Evolutionary conservation across 2,329 filamentous ascomycete species (phyloP), one percentile per base, ranked within the genome.

Genomic region (Clonostachys chloroleuca): DNA sequence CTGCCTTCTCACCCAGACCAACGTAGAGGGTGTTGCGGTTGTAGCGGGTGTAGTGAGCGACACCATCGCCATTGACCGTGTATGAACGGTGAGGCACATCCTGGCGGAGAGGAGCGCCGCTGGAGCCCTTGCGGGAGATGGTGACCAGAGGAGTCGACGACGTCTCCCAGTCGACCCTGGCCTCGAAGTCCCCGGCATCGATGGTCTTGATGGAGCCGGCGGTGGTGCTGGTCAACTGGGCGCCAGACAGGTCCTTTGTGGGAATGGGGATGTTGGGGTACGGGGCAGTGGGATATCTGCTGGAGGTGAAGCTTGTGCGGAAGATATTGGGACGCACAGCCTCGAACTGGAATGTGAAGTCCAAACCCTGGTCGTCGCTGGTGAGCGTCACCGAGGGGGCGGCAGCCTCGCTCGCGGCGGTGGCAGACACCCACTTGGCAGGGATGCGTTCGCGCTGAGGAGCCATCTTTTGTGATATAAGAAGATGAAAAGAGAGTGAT

Each of bases 1-100:
- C 85, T 6, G 82, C 73, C 59, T 89, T 89, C 60, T 89, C 86
- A 5, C 86, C 86, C 1, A 89, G 70, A 1, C 86, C 86, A 16
- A 87, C 78, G 54, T 89, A 83, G 0, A 89, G 72, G 0, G 80
- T 83, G 17, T 76, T 72, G 14, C 75, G 68, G 51, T 84, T 79
- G 59, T 86, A 85, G 13, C 71, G 65, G 0, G 80, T 81, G 57
- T 88, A 88, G 56, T 87, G 83, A 0, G 83, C 76, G 17, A 87
- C 65, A 2, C 85, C 85, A 0, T 67, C 60, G 1, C 77, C 77
- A 52, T 88, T 82, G 8, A 81, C 67, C 2, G 73, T 77, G 53
- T 89, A 89, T 0, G 84, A 87, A 10, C 86, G 80, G 55, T 80
- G 73, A 0, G 77, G 74, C 3, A 89, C 65, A 56, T 90, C 86